phyloP scores from a whole-genome alignment of 352 stramenopile genomes.

The Globisporangium cystogenes region DNA sequence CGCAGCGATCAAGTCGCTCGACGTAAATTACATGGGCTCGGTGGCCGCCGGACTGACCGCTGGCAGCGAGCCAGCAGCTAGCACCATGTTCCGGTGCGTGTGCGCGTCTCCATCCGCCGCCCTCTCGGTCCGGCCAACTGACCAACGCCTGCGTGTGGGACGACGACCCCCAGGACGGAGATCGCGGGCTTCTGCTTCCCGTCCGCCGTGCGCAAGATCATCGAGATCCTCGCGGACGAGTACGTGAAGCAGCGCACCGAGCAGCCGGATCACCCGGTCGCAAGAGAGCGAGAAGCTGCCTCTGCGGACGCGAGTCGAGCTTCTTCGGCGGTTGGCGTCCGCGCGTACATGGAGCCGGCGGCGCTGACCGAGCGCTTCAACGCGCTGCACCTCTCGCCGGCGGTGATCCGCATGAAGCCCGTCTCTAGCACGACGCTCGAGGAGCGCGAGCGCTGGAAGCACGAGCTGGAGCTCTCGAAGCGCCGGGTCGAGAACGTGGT shows the following conservation, averaged over 20 bases:
- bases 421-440: constrained; percentile 6
- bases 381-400: constrained; percentile 16
- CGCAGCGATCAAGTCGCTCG: constrained; percentile 49
- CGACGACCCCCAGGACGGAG: constrained; percentile 25
- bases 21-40: constrained; percentile 35
- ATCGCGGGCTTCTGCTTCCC: constrained; percentile 57
- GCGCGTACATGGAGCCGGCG: constrained; percentile 38
- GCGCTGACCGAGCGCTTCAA: constrained; percentile 50
- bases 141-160: neutral
- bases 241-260: constrained; percentile 7
- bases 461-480: constrained; percentile 63
- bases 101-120: neutral
- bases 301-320: neutral
- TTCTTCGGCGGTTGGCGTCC: constrained; percentile 15
- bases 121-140: no score
- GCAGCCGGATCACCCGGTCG: neutral
- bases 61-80: constrained; percentile 2
- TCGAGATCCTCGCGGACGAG: constrained; percentile 35
- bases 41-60: constrained; percentile 12
- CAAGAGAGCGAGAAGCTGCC: neutral
- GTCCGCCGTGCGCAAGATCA: constrained; percentile 23
- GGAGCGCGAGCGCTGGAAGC: constrained; percentile 32
- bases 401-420: constrained; percentile 6
- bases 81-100: constrained; percentile 15
- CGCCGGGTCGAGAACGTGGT: constrained; percentile 32